Conservation (phyloP, 108 stramenopile species). For the Licmophora abbreviata region DNA sequence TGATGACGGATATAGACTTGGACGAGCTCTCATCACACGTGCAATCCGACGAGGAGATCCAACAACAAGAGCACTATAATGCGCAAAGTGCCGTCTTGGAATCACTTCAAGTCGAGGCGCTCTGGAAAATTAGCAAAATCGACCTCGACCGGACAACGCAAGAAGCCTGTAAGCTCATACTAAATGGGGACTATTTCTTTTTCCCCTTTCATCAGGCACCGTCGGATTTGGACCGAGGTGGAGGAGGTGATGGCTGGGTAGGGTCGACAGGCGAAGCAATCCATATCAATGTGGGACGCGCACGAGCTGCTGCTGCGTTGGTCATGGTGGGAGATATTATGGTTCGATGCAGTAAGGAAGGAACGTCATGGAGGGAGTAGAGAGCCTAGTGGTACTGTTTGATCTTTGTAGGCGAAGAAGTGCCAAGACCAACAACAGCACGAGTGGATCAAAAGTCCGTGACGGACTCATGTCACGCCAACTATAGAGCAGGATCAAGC, state of each 20-base stretch:
- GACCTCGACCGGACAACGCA: conserved; percentile 57
- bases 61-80: conserved; percentile 29
- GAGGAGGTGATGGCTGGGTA: conserved; percentile 31
- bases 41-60: conserved; percentile 34
- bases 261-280: conserved; percentile 38
- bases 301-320: conserved; percentile 59
- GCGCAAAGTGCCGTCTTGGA: conserved; percentile 46
- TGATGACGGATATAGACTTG: conserved; percentile 5
- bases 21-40: conserved; percentile 7
- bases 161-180: conserved; percentile 54
- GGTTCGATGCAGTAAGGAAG: conserved; percentile 66
- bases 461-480: no score
- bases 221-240: conserved; percentile 6
- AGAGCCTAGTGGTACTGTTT: conserved; percentile 13
- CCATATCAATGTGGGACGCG: conserved; percentile 34
- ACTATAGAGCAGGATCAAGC: no score
- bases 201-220: conserved; percentile 48
- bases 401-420: no score
- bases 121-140: conserved; percentile 80
- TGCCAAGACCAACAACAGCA: no score
- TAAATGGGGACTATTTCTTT: conserved; percentile 42
- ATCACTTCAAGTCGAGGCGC: conserved; percentile 63
- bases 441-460: no score
- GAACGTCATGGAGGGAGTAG: conserved; percentile 49
- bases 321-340: conserved; percentile 66